These are phyloP conservation scores for Trypanosoma lewisi DNA, from an alignment of 208 protist species.

Conservation along the genomic window DNA sequence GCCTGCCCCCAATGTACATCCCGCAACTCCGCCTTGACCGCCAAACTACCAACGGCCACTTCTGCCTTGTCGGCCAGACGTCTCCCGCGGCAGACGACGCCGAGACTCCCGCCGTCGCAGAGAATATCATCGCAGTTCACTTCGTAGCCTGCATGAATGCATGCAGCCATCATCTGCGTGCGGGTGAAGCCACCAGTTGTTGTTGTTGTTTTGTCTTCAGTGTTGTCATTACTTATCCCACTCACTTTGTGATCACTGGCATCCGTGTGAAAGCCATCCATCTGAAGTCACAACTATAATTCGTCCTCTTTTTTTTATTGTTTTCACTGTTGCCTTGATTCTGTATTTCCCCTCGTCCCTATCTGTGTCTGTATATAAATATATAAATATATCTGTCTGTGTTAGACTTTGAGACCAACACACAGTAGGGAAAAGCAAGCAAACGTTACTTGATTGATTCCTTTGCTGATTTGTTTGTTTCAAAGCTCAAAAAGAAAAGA, in stretches of 20 bases:
- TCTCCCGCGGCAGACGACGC: slow-evolving; percentile 1
- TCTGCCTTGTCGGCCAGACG: neutral
- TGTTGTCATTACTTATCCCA: neutral
- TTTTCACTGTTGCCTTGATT: too few relatives aligned
- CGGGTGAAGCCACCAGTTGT: neutral
- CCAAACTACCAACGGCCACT: slow-evolving; percentile 3
- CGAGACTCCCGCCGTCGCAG: neutral
- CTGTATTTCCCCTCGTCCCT: too few relatives aligned
- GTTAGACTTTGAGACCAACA: too few relatives aligned
- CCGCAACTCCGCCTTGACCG: neutral
- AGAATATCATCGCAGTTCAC: slow-evolving; percentile 3
- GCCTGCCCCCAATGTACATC: neutral
- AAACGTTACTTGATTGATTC: too few relatives aligned
- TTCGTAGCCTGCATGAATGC: neutral
- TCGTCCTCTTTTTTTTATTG: too few relatives aligned
- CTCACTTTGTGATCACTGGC: too few relatives aligned
- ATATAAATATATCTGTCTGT: too few relatives aligned
- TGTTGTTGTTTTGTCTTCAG: neutral
- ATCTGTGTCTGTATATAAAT: too few relatives aligned
- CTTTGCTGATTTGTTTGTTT: too few relatives aligned
- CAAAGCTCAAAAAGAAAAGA: neutral
- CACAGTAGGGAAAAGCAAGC: too few relatives aligned
- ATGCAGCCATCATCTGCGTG: neutral
- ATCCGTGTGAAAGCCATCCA: too few relatives aligned
- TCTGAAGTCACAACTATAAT: too few relatives aligned